These are phyloP conservation scores for Boletellus deceptivus DNA, from an alignment of 1,284 basidiomycete species.

Conservation along the genomic window DNA sequence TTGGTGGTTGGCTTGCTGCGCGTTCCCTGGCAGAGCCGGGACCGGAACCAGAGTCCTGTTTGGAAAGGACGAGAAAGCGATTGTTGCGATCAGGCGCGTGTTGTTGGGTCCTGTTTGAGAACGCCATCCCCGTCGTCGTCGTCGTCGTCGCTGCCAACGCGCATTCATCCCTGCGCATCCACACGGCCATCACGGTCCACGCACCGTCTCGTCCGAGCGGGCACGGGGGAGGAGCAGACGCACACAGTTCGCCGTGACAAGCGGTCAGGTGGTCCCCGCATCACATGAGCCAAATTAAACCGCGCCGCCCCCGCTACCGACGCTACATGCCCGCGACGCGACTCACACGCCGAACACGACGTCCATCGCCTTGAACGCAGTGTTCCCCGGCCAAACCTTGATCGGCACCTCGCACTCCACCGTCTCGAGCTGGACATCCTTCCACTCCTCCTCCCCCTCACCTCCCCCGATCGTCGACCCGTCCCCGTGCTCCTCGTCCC, in stretches of 20 bases:
- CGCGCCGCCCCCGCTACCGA: too few relatives aligned
- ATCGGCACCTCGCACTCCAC: constrained; percentile 93
- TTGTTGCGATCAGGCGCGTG: constrained; percentile 37
- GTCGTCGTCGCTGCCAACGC: too few relatives aligned
- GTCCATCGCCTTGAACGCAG: constrained; percentile 79
- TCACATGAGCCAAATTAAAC: not conserved
- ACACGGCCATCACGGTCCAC: too few relatives aligned
- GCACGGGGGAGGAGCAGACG: too few relatives aligned
- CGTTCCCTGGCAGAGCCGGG: constrained; percentile 42
- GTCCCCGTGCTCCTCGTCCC: constrained; percentile 40
- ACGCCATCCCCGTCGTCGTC: constrained; percentile 13
- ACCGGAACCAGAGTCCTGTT: constrained; percentile 15
- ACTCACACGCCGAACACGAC: constrained; percentile 73
- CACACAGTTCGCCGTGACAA: too few relatives aligned
- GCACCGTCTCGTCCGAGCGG: too few relatives aligned
- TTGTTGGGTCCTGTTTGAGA: constrained; percentile 19
- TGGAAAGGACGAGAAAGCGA: constrained; percentile 45
- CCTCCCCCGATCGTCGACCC: constrained; percentile 11
- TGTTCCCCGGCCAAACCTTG: constrained; percentile 84
- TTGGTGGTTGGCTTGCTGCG: constrained; percentile 64
- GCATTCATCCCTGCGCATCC: too few relatives aligned
- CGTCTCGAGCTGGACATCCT: constrained; percentile 66
- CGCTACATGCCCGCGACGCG: too few relatives aligned
- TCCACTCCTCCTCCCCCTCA: constrained; percentile 54
- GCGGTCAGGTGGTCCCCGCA: not conserved